Evolutionary conservation across 192 early-diverging fungal genomes (phyloP), one percentile per base, ranked within the genome.

Genomic region (Rhizophagus sp.): DNA sequence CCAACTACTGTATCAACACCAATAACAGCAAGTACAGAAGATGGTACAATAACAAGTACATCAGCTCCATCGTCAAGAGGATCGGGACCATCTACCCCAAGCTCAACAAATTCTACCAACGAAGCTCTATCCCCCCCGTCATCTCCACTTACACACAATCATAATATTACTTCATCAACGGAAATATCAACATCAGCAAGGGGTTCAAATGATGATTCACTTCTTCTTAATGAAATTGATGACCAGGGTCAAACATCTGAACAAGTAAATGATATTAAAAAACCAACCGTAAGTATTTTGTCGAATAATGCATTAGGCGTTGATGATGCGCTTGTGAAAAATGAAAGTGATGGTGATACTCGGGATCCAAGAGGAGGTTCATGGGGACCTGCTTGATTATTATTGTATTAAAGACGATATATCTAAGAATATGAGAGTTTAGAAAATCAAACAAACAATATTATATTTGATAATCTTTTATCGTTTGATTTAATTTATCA

Each of bases 41-140:
- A 67, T 34, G 49, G 41, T 50, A 78, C 50, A 30, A 78, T 78
- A 78, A 67, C 41, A 49, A 78, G 65, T 50, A 50, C 44, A 34
- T 78, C 76, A 7, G 44, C 49, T 30, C n/a, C 33, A 64, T 78
- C 65, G 2, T 78, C 64, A 67, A 34, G 33, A 33, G 76, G 76
- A 50, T 68, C 64, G 47, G 15, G 17, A 50, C 15, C 65, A 24
- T 67, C 66, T 52, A 30, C 41, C 24, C 61, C 75, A 64, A 52
- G 17, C 13, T 64, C 73, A 8, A 24, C 52, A 50, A 62, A 62
- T 62, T 57, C 44, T 25, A 76, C 27, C 10, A 49, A 76, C 41
- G 62, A 36, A 11, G 25, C 73, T 17, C 15, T 19, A 6, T 63
- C 75, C 10, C 72, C 72, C 3, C 24, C 72, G 0, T 44, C 72